Evolutionary conservation across 2,329 filamentous ascomycete species (phyloP).

Genomic region (Elsinoe perseae): DNA sequence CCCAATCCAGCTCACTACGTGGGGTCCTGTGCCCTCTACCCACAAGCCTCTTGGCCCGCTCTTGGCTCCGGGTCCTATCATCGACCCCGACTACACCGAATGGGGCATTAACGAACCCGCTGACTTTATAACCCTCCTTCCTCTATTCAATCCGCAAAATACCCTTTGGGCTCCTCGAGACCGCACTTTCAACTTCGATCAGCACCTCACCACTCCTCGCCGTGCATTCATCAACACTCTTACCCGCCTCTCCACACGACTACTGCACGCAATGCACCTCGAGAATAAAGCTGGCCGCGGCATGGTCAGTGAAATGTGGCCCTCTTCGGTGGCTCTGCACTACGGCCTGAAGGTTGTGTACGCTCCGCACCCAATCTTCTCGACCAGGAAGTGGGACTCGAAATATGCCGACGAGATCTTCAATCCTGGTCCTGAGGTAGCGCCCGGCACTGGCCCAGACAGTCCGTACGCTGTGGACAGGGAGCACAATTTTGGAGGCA

Average conservation of each 20-base stretch:
- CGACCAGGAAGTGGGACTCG: conserved; percentile 49
- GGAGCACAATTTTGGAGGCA: conserved; percentile 47
- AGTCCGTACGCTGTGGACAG: conserved; percentile 45
- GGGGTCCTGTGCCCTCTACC: conserved; percentile 39
- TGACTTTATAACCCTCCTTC: conserved; percentile 70
- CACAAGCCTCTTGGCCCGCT: background rate
- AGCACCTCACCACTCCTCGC: conserved; percentile 41
- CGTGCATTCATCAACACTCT: conserved; percentile 66
- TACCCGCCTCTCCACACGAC: conserved; percentile 56
- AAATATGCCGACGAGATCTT: conserved; percentile 48
- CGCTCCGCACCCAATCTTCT: conserved; percentile 50
- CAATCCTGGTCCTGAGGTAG: conserved; percentile 48
- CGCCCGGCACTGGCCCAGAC: conserved; percentile 40
- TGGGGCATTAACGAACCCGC: conserved; percentile 66
- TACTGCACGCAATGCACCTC: conserved; percentile 66
- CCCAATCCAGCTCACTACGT: conserved; percentile 47
- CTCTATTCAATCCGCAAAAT: conserved; percentile 62
- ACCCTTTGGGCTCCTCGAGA: conserved; percentile 66
- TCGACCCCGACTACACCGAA: conserved; percentile 48
- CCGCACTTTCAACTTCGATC: conserved; percentile 43
- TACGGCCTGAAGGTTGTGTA: conserved; percentile 72
- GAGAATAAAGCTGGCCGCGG: conserved; percentile 60
- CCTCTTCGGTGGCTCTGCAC: conserved; percentile 60
- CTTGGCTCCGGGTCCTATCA: conserved; percentile 34
- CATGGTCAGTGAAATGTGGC: conserved; percentile 78